phyloP scores from a whole-genome alignment of 805 yeast genomes.

The Candida easanensis region DNA sequence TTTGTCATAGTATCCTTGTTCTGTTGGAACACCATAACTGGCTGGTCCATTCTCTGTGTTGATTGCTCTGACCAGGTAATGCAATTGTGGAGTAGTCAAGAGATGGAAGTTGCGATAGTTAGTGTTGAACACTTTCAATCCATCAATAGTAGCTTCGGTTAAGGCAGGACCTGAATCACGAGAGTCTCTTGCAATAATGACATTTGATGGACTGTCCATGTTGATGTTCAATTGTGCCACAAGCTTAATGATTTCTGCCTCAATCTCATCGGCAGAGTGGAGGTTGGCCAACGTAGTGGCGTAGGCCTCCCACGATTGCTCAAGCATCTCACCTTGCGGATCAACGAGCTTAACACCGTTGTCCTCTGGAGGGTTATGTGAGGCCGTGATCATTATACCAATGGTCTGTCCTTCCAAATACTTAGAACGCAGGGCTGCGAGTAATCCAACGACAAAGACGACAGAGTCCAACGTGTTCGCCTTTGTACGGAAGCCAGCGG shows the following conservation, averaged over 20 bases:
- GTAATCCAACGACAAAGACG: constrained; percentile 75
- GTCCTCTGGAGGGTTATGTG: constrained; percentile 90
- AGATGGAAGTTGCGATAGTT: constrained; percentile 55
- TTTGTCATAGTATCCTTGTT: constrained; percentile 68
- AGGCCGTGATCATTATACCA: constrained; percentile 97
- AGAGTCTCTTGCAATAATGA: constrained; percentile 82
- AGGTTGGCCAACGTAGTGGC: constrained; percentile 84
- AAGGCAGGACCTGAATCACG: constrained; percentile 79
- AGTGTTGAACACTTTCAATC: constrained; percentile 50
- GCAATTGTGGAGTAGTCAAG: constrained; percentile 92
- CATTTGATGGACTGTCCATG: constrained; percentile 38
- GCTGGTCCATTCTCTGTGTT: constrained; percentile 49
- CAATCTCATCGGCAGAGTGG: constrained; percentile 41
- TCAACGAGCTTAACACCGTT: constrained; percentile 94
- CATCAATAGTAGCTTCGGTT: constrained; percentile 55
- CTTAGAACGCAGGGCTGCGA: constrained; percentile 83
- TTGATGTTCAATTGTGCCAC: constrained; percentile 45
- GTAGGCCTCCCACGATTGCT: constrained; percentile 74
- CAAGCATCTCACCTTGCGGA: constrained; percentile 89
- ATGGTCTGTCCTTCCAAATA: constrained; percentile 62
- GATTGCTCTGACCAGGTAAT: constrained; percentile 71
- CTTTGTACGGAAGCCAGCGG: constrained; percentile 90
- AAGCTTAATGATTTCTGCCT: constrained; percentile 35
- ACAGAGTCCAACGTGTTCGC: constrained; percentile 74
- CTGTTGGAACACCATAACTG: constrained; percentile 59